A percentile compares a stretch with the other conserved stretches of the same genome.
Conservation (phyloP, 2,329 filamentous ascomycete genomes). For the Exophiala mesophila region DNA sequence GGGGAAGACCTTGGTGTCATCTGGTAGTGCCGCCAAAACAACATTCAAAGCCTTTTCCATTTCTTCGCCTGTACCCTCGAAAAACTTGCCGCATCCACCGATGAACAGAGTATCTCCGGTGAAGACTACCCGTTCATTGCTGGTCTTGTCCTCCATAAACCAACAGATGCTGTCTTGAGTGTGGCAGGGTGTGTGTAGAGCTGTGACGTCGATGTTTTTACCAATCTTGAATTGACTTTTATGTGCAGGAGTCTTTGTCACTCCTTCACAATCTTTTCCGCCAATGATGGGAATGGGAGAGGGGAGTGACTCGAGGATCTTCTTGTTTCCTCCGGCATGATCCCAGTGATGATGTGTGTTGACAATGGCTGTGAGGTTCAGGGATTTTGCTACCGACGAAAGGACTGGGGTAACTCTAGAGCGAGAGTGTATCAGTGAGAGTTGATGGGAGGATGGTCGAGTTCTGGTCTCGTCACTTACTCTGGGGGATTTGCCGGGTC, state of each 20-base stretch:
- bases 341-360: constrained; percentile 98
- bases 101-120: constrained; percentile 97
- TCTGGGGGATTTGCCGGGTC: constrained; percentile 49
- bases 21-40: constrained; percentile 71
- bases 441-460: neutral
- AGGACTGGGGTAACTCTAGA: constrained; percentile 39
- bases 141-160: constrained; percentile 66
- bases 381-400: constrained; percentile 60
- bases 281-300: constrained; percentile 73
- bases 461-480: constrained; percentile 37
- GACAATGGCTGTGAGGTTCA: constrained; percentile 83
- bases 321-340: constrained; percentile 85
- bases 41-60: constrained; percentile 93
- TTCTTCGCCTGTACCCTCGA: constrained; percentile 81
- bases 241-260: constrained; percentile 71
- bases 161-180: constrained; percentile 98
- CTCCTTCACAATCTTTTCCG: constrained; percentile 76
- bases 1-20: constrained; percentile 89
- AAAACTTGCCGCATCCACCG: constrained; percentile 90
- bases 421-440: neutral
- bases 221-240: constrained; percentile 77
- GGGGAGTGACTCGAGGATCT: constrained; percentile 55
- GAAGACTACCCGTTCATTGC: constrained; percentile 70
- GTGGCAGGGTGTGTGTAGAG: constrained; percentile 94
- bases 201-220: constrained; percentile 70